Evolutionary conservation across 495 filamentous ascomycete genomes (phyloP).

Genomic region (Glarea lozoyensis): DNA sequence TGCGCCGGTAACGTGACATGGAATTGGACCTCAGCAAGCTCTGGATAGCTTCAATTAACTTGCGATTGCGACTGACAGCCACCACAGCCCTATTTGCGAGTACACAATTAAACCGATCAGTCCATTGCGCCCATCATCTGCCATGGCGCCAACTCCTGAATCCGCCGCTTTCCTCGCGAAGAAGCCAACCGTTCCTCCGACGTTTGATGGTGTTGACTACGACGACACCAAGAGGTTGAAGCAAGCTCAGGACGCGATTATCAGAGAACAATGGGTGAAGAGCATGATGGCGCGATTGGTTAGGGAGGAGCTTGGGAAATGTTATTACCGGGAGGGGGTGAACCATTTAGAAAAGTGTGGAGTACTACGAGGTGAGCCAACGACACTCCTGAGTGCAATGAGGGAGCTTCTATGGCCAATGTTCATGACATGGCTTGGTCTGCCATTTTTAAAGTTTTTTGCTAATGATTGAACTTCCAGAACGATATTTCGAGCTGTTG

Average conservation of each 20-base stretch:
- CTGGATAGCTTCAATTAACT: background rate
- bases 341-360: slow-evolving; percentile 98
- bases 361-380: slow-evolving; percentile 77
- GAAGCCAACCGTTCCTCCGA: slow-evolving; percentile 88
- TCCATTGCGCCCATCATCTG: background rate
- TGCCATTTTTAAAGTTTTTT: background rate
- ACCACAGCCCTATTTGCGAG: background rate
- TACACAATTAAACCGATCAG: background rate
- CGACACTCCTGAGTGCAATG: too few species aligned
- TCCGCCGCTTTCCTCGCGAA: slow-evolving; percentile 85
- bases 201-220: slow-evolving; percentile 96
- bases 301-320: slow-evolving; percentile 89
- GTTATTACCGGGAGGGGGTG: slow-evolving; percentile 87
- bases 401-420: too few species aligned
- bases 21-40: background rate
- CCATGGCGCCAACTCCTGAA: slow-evolving; percentile 75
- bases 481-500: slow-evolving; percentile 87
- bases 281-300: slow-evolving; percentile 96
- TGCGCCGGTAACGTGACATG: slow-evolving; percentile 12
- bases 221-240: slow-evolving; percentile 84
- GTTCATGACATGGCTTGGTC: too few species aligned
- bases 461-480: slow-evolving; percentile 33
- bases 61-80: background rate
- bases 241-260: slow-evolving; percentile 86
- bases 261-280: slow-evolving; percentile 95